A percentile compares a stretch with the other conserved stretches of the same genome.
Conservation (phyloP, 2,329 filamentous ascomycete genomes). For the Metarhizium brunneum region DNA sequence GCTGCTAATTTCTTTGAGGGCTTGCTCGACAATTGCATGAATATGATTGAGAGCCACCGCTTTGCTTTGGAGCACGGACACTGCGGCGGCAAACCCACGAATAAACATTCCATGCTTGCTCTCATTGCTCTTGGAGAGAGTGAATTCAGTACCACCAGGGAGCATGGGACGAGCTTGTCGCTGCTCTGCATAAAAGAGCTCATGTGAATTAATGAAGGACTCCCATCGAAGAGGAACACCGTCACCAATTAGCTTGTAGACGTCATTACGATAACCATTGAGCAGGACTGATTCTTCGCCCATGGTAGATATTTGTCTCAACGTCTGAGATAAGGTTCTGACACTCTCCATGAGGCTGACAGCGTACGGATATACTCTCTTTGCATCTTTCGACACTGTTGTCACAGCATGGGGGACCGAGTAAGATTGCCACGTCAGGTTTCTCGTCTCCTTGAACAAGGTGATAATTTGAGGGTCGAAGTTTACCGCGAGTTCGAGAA, state of each 20-base stretch:
- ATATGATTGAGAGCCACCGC: slow-evolving; percentile 70
- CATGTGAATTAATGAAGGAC: slow-evolving; percentile 94
- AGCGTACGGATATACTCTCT: slow-evolving; percentile 94
- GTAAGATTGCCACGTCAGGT: slow-evolving; percentile 90
- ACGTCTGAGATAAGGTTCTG: slow-evolving; percentile 83
- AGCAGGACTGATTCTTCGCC: slow-evolving; percentile 78
- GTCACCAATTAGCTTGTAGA: slow-evolving; percentile 73
- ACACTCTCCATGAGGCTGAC: slow-evolving; percentile 98
- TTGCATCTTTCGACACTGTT: slow-evolving; percentile 97
- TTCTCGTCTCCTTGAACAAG: slow-evolving; percentile 96
- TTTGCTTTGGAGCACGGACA: slow-evolving; percentile 83
- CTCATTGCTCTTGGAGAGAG: slow-evolving; percentile 51
- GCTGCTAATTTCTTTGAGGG: slow-evolving; percentile 70
- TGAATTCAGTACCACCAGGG: slow-evolving; percentile 29
- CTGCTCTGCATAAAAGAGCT: slow-evolving; percentile 58
- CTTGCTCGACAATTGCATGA: slow-evolving; percentile 71
- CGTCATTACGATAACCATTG: slow-evolving; percentile 85
- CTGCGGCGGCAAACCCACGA: slow-evolving; percentile 79
- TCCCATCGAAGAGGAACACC: slow-evolving; percentile 92
- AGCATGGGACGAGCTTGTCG: slow-evolving; percentile 35
- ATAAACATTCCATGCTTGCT: slow-evolving; percentile 97
- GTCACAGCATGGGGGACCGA: slow-evolving; percentile 89
- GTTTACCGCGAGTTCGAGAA: slow-evolving; percentile 83
- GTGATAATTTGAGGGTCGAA: slow-evolving; percentile 97
- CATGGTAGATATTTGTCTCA: slow-evolving; percentile 76